Conservation (phyloP, 441 rosid genomes). For the Pelargonium myrrhifolium region DNA sequence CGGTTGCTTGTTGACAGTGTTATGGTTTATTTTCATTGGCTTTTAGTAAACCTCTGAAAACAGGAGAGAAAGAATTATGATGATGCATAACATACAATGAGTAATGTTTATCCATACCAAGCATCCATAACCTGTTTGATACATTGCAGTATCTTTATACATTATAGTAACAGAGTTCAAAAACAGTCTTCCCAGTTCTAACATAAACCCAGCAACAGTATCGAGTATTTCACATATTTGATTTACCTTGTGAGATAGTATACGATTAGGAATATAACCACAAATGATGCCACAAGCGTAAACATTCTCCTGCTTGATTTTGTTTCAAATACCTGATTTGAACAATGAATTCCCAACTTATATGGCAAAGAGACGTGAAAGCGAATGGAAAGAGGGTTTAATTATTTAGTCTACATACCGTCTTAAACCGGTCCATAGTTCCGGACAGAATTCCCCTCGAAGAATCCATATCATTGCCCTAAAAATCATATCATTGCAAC, state of each 20-base stretch:
- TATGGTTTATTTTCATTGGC: no score
- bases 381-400: background rate
- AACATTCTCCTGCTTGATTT: constrained; percentile 87
- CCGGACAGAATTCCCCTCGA: constrained; percentile 91
- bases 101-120: no score
- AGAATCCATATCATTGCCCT: constrained; percentile 98
- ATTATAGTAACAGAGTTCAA: constrained; percentile 21
- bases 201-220: constrained; percentile 16
- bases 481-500: constrained; percentile 18
- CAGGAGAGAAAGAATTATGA: no score
- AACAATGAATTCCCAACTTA: constrained; percentile 11
- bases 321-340: constrained; percentile 74
- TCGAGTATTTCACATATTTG: constrained; percentile 11
- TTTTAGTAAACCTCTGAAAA: no score
- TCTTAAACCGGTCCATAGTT: constrained; percentile 95
- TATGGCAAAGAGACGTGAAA: background rate
- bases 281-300: constrained; percentile 78
- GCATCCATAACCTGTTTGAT: background rate
- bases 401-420: constrained; percentile 32
- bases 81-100: no score
- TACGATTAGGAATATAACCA: constrained; percentile 68
- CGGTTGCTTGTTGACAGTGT: no score
- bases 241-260: constrained; percentile 77
- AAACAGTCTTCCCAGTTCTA: constrained; percentile 21
- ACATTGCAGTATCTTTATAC: constrained; percentile 10